Evolutionary conservation across 306 rosid genomes (phyloP).

Genomic region (Castanopsis chinensis): DNA sequence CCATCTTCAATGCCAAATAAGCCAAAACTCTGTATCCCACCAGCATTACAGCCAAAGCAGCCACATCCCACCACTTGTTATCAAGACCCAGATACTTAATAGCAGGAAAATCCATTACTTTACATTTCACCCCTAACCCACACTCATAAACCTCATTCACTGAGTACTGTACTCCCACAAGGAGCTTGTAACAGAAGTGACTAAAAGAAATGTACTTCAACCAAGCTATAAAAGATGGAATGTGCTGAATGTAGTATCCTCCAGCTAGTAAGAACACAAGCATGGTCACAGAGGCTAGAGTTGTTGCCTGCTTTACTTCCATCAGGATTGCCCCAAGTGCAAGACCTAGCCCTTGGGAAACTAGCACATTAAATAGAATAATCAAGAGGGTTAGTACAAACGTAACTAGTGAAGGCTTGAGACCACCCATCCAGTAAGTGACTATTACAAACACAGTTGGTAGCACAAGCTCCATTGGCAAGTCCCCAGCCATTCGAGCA

Average conservation of each 20-base stretch:
- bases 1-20: constrained; percentile 66
- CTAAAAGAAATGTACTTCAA: constrained; percentile 77
- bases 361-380: constrained; percentile 71
- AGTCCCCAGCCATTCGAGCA: constrained; percentile 69
- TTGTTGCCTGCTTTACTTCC: constrained; percentile 85
- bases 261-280: constrained; percentile 75
- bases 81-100: constrained; percentile 53
- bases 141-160: constrained; percentile 59
- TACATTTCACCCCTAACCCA: constrained; percentile 47
- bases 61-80: constrained; percentile 65
- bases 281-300: constrained; percentile 81
- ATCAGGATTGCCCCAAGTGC: constrained; percentile 88
- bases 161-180: constrained; percentile 71
- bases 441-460: constrained; percentile 71
- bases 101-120: constrained; percentile 61
- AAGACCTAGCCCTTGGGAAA: constrained; percentile 85
- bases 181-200: constrained; percentile 74
- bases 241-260: constrained; percentile 81
- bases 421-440: constrained; percentile 89
- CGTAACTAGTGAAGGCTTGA: constrained; percentile 61
- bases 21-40: constrained; percentile 77
- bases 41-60: constrained; percentile 70
- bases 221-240: constrained; percentile 84
- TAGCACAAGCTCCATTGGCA: constrained; percentile 91
- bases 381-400: constrained; percentile 63